A percentile compares a stretch with the other conserved stretches of the same genome.
Conservation (phyloP, 2,329 filamentous ascomycete genomes). For the Paramyrothecium sp. region DNA sequence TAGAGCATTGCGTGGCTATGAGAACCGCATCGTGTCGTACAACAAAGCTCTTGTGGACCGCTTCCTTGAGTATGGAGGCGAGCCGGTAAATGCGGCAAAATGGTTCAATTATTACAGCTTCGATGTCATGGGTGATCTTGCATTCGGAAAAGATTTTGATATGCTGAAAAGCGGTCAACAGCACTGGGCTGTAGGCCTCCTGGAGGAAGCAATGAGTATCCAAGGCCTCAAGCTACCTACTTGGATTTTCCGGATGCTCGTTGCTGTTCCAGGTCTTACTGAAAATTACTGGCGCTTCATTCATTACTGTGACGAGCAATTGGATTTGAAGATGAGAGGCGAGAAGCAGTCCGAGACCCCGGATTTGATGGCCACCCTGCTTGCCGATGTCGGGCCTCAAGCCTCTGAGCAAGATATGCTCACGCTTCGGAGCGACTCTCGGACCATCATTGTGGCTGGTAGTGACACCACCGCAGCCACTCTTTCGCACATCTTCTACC, state of each 20-base stretch:
- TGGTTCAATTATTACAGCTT: slow-evolving; percentile 35
- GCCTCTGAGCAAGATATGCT: slow-evolving; percentile 12
- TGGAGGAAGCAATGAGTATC: background rate
- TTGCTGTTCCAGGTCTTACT: slow-evolving; percentile 2
- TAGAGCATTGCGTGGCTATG: slow-evolving; percentile 13
- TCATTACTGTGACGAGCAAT: background rate
- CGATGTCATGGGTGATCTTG: slow-evolving; percentile 38
- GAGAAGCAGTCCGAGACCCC: background rate
- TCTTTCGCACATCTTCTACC: slow-evolving; percentile 27
- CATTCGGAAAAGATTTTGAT: slow-evolving; percentile 31
- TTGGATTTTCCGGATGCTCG: slow-evolving; percentile 13
- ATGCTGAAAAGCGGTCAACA: slow-evolving; percentile 22
- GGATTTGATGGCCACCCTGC: background rate
- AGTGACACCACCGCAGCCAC: slow-evolving; percentile 33
- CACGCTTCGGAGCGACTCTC: background rate
- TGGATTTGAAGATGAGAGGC: background rate
- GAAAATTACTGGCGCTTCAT: slow-evolving; percentile 1
- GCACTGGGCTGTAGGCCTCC: slow-evolving; percentile 7
- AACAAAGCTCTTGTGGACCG: slow-evolving; percentile 6
- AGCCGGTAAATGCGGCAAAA: slow-evolving; percentile 20
- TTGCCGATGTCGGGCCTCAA: background rate
- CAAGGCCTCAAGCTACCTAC: slow-evolving; percentile 8
- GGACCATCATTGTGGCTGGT: slow-evolving; percentile 4
- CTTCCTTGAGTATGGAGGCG: slow-evolving; percentile 7
- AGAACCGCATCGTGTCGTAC: slow-evolving; percentile 6